These are phyloP conservation scores for Musa schizocarpa DNA, from an alignment of 176 grass and related monocot species.

Conservation along the genomic window DNA sequence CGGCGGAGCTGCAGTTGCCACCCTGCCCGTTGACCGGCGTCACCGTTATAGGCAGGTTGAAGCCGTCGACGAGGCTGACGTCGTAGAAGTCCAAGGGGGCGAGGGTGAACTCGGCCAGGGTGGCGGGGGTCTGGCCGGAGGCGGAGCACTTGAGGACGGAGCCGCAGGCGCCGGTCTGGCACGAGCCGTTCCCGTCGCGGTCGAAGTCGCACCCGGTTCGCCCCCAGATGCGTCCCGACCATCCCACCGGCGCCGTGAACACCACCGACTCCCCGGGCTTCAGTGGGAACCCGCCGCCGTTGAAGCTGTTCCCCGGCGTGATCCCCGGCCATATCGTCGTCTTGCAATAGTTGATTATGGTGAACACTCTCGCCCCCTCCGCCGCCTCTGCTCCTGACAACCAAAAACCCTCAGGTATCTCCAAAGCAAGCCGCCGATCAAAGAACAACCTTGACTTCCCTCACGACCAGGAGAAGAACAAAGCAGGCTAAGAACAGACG, in stretches of 20 bases:
- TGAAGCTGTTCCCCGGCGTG: constrained; percentile 52
- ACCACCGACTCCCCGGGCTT: constrained; percentile 47
- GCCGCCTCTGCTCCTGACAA: constrained; percentile 7
- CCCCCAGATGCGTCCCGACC: constrained; percentile 76
- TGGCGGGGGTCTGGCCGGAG: constrained; percentile 45
- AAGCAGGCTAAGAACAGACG: neutral
- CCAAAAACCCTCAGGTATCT: neutral
- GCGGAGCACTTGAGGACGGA: constrained; percentile 36
- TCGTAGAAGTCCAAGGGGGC: constrained; percentile 67
- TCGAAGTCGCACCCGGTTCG: constrained; percentile 68
- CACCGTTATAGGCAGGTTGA: constrained; percentile 40
- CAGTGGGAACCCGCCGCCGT: constrained; percentile 54
- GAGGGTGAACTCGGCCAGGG: constrained; percentile 79
- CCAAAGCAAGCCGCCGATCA: neutral
- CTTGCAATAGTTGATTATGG: constrained; percentile 80
- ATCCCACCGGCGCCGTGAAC: constrained; percentile 55
- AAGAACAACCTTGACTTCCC: neutral
- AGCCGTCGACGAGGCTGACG: constrained; percentile 90
- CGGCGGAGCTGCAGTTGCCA: constrained; percentile 47
- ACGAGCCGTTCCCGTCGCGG: constrained; percentile 40
- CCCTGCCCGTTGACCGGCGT: constrained; percentile 28
- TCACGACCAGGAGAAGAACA: neutral
- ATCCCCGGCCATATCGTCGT: constrained; percentile 62
- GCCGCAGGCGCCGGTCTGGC: constrained; percentile 56
- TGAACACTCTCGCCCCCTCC: constrained; percentile 48